Evolutionary conservation across 2,329 filamentous ascomycete genomes (phyloP).

Genomic region (Pseudogymnoascus verrucosus): DNA sequence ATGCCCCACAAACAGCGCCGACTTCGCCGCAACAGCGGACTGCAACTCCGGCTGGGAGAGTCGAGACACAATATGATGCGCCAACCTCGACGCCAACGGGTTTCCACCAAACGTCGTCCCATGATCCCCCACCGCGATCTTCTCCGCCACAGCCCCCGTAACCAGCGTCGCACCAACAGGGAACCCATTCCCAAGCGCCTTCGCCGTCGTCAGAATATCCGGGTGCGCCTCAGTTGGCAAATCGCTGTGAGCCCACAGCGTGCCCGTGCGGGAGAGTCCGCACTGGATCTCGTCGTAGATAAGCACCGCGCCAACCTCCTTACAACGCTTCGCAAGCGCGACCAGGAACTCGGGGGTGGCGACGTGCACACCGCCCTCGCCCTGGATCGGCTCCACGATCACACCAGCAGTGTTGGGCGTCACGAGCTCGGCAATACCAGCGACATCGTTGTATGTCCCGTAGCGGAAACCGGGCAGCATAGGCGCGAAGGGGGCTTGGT

Average conservation of each 20-base stretch:
- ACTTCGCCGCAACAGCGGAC: slow-evolving; percentile 60
- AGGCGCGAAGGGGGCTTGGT: slow-evolving; percentile 87
- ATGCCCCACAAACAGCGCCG: slow-evolving; percentile 48
- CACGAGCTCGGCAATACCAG: slow-evolving; percentile 62
- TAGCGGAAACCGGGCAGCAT: slow-evolving; percentile 93
- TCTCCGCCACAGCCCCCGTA: slow-evolving; percentile 54
- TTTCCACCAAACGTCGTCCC: slow-evolving; percentile 71
- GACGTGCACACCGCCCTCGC: slow-evolving; percentile 85
- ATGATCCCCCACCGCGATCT: slow-evolving; percentile 58
- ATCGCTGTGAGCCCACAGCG: slow-evolving; percentile 77
- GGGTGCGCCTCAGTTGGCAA: slow-evolving; percentile 77
- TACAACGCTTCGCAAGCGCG: slow-evolving; percentile 76
- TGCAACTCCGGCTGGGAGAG: slow-evolving; percentile 67
- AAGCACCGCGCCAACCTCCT: slow-evolving; percentile 77
- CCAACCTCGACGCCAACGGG: slow-evolving; percentile 61
- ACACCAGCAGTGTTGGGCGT: slow-evolving; percentile 86
- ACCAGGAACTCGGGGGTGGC: slow-evolving; percentile 76
- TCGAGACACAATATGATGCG: slow-evolving; percentile 74
- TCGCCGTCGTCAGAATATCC: slow-evolving; percentile 88
- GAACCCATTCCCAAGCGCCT: slow-evolving; percentile 93
- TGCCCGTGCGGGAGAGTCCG: slow-evolving; percentile 78
- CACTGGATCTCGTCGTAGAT: slow-evolving; percentile 98
- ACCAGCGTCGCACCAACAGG: slow-evolving; percentile 78
- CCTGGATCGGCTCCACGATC: slow-evolving; percentile 94
- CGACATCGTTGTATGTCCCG: slow-evolving; percentile 76